Conservation (phyloP, 805 yeast species). For the Candida michaelii region DNA sequence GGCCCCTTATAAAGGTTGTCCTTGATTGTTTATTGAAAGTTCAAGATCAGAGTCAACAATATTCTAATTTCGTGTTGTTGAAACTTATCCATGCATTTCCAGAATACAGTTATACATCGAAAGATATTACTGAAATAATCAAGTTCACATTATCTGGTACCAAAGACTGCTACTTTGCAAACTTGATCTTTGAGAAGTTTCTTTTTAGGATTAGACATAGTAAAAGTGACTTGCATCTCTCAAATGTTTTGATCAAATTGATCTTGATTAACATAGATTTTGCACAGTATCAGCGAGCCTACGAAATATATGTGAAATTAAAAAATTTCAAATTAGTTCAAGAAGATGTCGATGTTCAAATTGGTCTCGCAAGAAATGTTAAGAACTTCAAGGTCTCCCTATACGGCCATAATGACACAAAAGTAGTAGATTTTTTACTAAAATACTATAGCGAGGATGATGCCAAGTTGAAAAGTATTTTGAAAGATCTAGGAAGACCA, state of each 20-base stretch:
- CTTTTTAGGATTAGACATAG: not conserved
- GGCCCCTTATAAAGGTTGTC: not conserved
- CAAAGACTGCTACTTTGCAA: slow-evolving; percentile 10
- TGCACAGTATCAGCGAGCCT: slow-evolving; percentile 2
- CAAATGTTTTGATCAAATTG: not conserved
- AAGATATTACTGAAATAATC: slow-evolving; percentile 5
- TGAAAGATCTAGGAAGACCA: slow-evolving; percentile 1
- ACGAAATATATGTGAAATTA: not conserved
- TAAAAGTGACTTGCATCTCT: not conserved
- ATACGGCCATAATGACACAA: not conserved
- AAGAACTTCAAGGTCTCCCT: not conserved
- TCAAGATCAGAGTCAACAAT: slow-evolving; percentile 9
- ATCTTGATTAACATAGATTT: not conserved
- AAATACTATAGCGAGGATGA: not conserved
- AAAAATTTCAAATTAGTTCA: not conserved
- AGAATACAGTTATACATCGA: not conserved
- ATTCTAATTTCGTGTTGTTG: slow-evolving; percentile 15
- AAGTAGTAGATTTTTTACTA: slow-evolving; percentile 2
- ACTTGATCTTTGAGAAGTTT: slow-evolving; percentile 6
- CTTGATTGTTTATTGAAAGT: slow-evolving; percentile 15
- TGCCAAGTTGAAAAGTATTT: not conserved
- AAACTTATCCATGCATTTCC: slow-evolving; percentile 11
- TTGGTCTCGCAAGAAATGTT: not conserved
- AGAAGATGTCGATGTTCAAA: not conserved
- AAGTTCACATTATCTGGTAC: not conserved